Evolutionary conservation across 441 rosid species (phyloP).

Genomic region (Bruguiera hainesii): DNA sequence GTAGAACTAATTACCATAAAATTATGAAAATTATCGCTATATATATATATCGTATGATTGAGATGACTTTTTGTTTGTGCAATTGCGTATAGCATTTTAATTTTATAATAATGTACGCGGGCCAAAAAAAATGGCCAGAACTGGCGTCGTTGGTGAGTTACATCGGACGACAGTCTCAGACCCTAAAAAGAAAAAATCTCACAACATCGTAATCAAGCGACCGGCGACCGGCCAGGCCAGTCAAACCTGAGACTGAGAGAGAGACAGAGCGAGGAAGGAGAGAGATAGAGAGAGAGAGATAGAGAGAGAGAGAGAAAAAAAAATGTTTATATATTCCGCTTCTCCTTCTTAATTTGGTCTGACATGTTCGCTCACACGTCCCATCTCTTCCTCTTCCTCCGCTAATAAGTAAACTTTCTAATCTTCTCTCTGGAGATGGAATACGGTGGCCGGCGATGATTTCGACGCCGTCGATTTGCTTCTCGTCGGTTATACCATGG

Average conservation of each 20-base stretch:
- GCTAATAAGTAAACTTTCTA: not conserved
- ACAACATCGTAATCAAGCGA: not conserved
- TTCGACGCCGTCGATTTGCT: slow-evolving; percentile 16
- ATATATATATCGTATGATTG: too few relatives aligned
- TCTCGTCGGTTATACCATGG: slow-evolving; percentile 14
- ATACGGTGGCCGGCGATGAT: slow-evolving; percentile 30
- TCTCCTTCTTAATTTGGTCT: slow-evolving; percentile 27
- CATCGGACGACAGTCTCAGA: slow-evolving; percentile 8
- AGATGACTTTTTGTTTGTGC: too few relatives aligned
- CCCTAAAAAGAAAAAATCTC: slow-evolving; percentile 2
- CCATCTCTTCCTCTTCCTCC: slow-evolving; percentile 23
- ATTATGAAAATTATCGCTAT: too few relatives aligned
- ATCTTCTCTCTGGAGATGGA: not conserved
- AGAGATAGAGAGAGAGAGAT: not conserved
- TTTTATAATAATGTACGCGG: too few relatives aligned
- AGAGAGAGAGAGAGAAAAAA: slow-evolving; percentile 12
- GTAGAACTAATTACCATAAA: too few relatives aligned
- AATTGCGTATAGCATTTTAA: too few relatives aligned
- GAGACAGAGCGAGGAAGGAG: slow-evolving; percentile 10
- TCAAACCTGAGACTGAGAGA: not conserved
- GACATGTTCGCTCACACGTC: slow-evolving; percentile 47
- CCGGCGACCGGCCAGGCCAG: slow-evolving; percentile 47
- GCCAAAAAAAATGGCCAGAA: too few relatives aligned
- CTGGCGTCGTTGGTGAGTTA: not conserved
- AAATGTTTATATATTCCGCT: slow-evolving; percentile 41